A percentile compares a stretch with the other conserved stretches of the same genome.
These are phyloP conservation scores for Oidium heveae DNA, from an alignment of 2,329 filamentous ascomycete species.

Conservation along the genomic window DNA sequence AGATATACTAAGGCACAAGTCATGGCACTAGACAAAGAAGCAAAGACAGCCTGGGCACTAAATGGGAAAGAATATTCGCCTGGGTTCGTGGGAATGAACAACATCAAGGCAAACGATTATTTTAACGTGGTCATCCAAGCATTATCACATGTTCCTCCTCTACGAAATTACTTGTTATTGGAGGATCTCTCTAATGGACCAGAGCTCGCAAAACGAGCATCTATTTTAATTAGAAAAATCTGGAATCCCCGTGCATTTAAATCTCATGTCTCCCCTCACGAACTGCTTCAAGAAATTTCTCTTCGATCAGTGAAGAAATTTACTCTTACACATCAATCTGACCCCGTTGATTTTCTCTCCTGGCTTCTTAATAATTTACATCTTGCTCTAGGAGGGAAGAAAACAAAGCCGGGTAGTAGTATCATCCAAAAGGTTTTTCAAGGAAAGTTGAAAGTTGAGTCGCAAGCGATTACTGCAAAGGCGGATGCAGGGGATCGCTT, in stretches of 20 bases:
- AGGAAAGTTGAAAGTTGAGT: slow-evolving; percentile 74
- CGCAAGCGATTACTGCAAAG: slow-evolving; percentile 76
- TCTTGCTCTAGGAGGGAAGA: slow-evolving; percentile 69
- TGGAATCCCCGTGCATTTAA: slow-evolving; percentile 97
- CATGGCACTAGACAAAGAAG: slow-evolving; percentile 44
- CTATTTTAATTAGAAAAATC: slow-evolving; percentile 79
- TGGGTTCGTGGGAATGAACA: slow-evolving; percentile 96
- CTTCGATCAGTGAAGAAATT: slow-evolving; percentile 80
- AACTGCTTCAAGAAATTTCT: slow-evolving; percentile 84
- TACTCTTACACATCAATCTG: slow-evolving; percentile 70
- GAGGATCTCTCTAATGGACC: slow-evolving; percentile 51
- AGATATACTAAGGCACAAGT: slow-evolving; percentile 63
- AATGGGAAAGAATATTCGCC: slow-evolving; percentile 68
- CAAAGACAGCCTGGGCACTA: slow-evolving; percentile 46
- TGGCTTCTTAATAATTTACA: slow-evolving; percentile 98
- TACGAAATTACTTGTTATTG: slow-evolving; percentile 79
- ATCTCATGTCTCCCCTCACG: slow-evolving; percentile 87
- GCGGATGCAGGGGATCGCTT: slow-evolving; percentile 69
- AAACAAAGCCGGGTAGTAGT: slow-evolving; percentile 58
- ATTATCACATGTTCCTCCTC: slow-evolving; percentile 64
- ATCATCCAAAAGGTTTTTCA: slow-evolving; percentile 88
- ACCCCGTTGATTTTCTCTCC: slow-evolving; percentile 85
- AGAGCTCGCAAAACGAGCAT: slow-evolving; percentile 70
- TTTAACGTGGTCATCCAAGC: slow-evolving; percentile 87
- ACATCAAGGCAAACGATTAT: slow-evolving; percentile 99